phyloP scores from a whole-genome alignment of 441 rosid species.

The Populus hybrid region DNA sequence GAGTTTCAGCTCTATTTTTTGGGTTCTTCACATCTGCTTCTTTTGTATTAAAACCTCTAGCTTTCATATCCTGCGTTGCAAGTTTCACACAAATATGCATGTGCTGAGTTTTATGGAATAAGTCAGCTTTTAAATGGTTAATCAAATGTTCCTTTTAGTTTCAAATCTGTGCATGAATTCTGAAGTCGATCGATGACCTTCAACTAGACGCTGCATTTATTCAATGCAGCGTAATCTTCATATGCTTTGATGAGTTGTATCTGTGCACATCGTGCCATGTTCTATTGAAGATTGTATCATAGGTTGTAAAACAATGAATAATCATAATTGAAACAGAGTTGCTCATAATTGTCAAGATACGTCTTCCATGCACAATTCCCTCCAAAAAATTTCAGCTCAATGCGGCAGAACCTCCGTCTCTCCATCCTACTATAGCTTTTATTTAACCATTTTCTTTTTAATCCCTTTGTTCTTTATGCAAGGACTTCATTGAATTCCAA shows the following conservation, averaged over 20 bases:
- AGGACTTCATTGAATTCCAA: neutral
- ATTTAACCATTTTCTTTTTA: neutral
- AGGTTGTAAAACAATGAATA: neutral
- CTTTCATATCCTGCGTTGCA: neutral
- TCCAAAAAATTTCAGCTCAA: neutral
- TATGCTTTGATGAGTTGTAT: neutral
- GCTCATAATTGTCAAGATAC: neutral
- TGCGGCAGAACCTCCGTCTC: neutral
- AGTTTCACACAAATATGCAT: neutral
- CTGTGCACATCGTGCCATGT: neutral
- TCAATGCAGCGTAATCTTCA: neutral
- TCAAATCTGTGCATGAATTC: neutral
- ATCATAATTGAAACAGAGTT: neutral
- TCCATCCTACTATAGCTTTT: neutral
- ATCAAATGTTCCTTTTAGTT: neutral
- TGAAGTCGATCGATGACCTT: neutral
- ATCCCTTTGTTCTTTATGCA: neutral
- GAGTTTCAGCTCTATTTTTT: neutral
- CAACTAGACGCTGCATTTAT: neutral
- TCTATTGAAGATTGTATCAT: neutral
- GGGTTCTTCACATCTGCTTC: neutral
- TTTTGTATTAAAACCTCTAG: neutral
- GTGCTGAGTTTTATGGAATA: neutral
- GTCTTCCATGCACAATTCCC: neutral
- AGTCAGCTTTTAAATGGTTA: neutral